Evolutionary conservation across 2,329 filamentous ascomycete genomes (phyloP).

Genomic region (Talaromyces sp.): DNA sequence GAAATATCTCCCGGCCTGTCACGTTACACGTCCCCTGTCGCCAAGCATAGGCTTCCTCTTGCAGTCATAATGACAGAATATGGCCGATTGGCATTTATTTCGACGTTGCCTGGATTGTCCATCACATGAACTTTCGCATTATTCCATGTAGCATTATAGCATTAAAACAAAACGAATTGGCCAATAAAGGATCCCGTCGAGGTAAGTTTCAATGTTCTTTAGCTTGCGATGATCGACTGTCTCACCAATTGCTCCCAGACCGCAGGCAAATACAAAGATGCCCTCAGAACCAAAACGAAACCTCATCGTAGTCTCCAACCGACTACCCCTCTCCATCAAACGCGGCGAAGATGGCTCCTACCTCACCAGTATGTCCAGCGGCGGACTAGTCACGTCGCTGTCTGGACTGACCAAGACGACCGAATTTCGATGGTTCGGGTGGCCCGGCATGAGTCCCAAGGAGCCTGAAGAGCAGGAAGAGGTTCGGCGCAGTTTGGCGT

Average conservation of each 20-base stretch:
- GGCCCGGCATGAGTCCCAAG: constrained; percentile 84
- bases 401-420: constrained; percentile 85
- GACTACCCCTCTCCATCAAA: constrained; percentile 89
- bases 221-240: not conserved
- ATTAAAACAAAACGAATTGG: not conserved
- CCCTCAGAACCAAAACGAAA: constrained; percentile 30
- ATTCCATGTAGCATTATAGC: not conserved
- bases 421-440: constrained; percentile 93
- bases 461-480: constrained; percentile 65
- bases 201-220: not conserved
- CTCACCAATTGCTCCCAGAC: no score
- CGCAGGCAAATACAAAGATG: not conserved
- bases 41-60: not conserved
- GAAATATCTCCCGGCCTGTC: not conserved
- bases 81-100: not conserved
- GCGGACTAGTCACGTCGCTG: constrained; percentile 83
- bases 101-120: not conserved
- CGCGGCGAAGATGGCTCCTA: constrained; percentile 78
- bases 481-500: constrained; percentile 68
- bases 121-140: not conserved
- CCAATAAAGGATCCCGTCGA: not conserved
- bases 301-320: constrained; percentile 78
- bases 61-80: constrained; percentile 7
- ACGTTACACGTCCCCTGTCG: not conserved
- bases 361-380: constrained; percentile 83